These are phyloP conservation scores for Xylaria sp. DNA, from an alignment of 2,329 filamentous ascomycete genomes.

Conservation along the genomic window DNA sequence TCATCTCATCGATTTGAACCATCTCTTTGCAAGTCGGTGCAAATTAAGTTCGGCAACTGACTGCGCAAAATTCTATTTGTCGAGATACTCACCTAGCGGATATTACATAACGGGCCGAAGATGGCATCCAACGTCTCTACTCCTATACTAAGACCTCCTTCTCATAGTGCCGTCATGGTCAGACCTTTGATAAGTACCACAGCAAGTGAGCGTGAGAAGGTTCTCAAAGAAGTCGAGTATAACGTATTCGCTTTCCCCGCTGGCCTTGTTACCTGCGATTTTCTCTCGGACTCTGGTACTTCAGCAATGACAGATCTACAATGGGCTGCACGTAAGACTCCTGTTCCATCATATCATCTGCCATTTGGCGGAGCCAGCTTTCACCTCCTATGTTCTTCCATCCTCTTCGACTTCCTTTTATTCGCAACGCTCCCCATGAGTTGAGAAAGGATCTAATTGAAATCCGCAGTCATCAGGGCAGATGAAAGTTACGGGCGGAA, in stretches of 20 bases:
- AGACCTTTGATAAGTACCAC: conserved; percentile 22
- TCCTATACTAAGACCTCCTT: conserved; percentile 18
- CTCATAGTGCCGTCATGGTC: conserved; percentile 32
- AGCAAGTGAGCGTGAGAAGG: conserved; percentile 25
- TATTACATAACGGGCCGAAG: neutral
- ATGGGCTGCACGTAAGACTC: conserved; percentile 42
- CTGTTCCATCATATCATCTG: no score
- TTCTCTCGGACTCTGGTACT: conserved; percentile 45
- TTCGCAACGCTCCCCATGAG: no score
- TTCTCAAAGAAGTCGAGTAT: conserved; percentile 37
- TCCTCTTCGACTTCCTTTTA: neutral
- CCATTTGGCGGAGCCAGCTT: no score
- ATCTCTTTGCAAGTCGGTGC: no score
- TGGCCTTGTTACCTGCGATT: conserved; percentile 43
- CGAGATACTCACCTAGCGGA: neutral
- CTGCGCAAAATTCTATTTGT: no score
- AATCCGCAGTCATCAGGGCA: conserved; percentile 40
- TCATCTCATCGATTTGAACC: no score
- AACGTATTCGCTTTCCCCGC: conserved; percentile 38
- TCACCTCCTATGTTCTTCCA: no score
- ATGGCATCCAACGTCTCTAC: neutral
- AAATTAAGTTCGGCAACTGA: no score
- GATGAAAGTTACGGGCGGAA: conserved; percentile 47
- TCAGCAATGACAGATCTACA: conserved; percentile 46
- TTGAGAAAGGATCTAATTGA: neutral